Base-by-base conservation (phyloP, 1,284 basidiomycete species). In the Gymnopus androsaceus region DNA sequence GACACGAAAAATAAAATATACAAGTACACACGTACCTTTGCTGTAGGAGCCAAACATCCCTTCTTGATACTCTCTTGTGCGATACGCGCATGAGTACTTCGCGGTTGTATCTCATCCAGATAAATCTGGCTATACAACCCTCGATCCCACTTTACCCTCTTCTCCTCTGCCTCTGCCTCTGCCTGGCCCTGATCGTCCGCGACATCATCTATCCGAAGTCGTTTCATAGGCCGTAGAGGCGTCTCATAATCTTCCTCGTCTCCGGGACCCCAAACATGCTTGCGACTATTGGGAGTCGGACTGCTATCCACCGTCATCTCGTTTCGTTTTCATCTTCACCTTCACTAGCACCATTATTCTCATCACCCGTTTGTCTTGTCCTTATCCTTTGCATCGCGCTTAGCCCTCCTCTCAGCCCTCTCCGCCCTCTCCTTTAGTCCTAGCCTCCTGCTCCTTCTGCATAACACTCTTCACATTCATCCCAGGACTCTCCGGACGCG, bases 181-280 rank as follows among this genome's bases (percentile, higher is more conserved):
- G n/a, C n/a, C n/a, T n/a, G n/a, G n/a, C n/a, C n/a, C n/a, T n/a
- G n/a, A n/a, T n/a, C n/a, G n/a, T 69, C 67, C 19, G 62, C 52
- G 72, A 71, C 57, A 71, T 75, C 36, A 67, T 56, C 41, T 67
- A 38, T 69, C 74, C 9, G 80, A 81, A 61, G 75, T 71, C 41
- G 49, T 46, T 72, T 68, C 19, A 64, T 46, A 21, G 68, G 64
- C 17, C 68, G 68, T 17, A 68, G 69, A 14, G 76, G 90, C 2
- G 87, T 88, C 65, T 80, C 78, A 63, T 90, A 94, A 61, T 92
- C 91, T 62, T 89, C 90, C 34, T 92, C 90, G 17, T 94, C 92
- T 1, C 92, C 90, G 4, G 90, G 82, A 9, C 86, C 88, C 63
- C 84, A 72, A 53, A 69, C 70, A 72, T 90, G 85, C 56, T 67